Conservation (phyloP, 306 rosid genomes). For the Quercus cerris region DNA sequence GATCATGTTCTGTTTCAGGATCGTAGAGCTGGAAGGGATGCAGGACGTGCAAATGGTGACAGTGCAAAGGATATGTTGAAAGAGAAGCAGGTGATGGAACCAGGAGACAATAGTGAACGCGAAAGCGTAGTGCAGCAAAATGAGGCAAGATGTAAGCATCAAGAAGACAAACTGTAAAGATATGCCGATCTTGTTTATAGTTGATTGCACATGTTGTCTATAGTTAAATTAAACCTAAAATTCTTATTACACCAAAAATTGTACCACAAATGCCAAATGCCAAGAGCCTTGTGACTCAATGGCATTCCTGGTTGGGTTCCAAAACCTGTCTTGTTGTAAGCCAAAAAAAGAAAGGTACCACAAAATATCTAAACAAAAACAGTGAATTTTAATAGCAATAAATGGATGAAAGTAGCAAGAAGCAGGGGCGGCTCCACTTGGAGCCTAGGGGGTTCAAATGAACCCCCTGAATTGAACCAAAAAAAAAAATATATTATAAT, state of each 20-base stretch:
- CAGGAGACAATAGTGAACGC: constrained; percentile 21
- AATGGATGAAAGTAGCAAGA: background rate
- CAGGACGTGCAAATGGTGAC: constrained; percentile 30
- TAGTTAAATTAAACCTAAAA: no score
- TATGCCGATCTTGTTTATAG: constrained; percentile 15
- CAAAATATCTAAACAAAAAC: background rate
- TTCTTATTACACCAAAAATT: background rate
- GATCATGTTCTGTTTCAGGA: constrained; percentile 41
- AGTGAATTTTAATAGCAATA: background rate
- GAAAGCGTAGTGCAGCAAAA: constrained; percentile 24
- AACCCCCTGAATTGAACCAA: no score
- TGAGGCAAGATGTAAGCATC: constrained; percentile 31
- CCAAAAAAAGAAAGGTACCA: no score
- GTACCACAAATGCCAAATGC: background rate
- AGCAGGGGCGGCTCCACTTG: no score
- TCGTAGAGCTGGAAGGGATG: constrained; percentile 40
- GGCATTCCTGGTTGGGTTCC: no score
- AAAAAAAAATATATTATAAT: no score
- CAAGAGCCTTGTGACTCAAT: no score
- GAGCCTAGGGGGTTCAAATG: no score
- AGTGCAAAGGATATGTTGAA: constrained; percentile 33
- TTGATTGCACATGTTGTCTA: no score
- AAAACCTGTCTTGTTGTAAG: no score
- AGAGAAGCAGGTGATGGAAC: constrained; percentile 31
- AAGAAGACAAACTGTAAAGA: constrained; percentile 34